Conservation (phyloP, 805 yeast species). For the Candida koratica region DNA sequence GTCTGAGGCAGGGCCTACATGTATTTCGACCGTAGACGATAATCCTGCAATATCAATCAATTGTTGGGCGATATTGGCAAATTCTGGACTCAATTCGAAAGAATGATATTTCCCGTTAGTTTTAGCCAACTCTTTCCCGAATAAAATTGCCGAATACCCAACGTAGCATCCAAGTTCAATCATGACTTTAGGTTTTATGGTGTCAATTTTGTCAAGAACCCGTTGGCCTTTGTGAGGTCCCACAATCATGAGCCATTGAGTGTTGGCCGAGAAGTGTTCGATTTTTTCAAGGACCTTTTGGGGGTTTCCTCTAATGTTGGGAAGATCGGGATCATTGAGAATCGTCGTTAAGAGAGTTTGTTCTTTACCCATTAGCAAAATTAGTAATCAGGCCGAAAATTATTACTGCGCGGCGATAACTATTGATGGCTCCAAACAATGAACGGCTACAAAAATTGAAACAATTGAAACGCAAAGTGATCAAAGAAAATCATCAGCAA, state of each 20-base stretch:
- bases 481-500: conserved; percentile 13
- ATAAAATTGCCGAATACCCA: conserved; percentile 32
- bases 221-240: conserved; percentile 29
- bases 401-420: no score
- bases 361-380: conserved; percentile 4
- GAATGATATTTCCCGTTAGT: conserved; percentile 29
- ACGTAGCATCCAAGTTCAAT: conserved; percentile 8
- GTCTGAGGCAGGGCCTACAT: conserved; percentile 31
- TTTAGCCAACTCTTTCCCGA: conserved; percentile 23
- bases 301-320: conserved; percentile 27
- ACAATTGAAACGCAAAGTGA: conserved; percentile 1
- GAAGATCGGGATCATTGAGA: conserved; percentile 11
- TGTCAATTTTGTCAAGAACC: conserved; percentile 21
- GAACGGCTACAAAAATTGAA: conserved; percentile 1
- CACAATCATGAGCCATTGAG: conserved; percentile 25
- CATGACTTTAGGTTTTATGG: conserved; percentile 20
- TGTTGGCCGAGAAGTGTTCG: conserved; percentile 19
- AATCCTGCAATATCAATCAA: conserved; percentile 34
- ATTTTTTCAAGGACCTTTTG: conserved; percentile 27
- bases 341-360: background rate
- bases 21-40: conserved; percentile 24
- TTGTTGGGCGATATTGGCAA: conserved; percentile 26
- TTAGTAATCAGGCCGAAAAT: no score
- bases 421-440: background rate
- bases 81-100: conserved; percentile 29